These are phyloP conservation scores for Solanum chmielewskii DNA, from an alignment of 257 asterid genomes.

Conservation along the genomic window DNA sequence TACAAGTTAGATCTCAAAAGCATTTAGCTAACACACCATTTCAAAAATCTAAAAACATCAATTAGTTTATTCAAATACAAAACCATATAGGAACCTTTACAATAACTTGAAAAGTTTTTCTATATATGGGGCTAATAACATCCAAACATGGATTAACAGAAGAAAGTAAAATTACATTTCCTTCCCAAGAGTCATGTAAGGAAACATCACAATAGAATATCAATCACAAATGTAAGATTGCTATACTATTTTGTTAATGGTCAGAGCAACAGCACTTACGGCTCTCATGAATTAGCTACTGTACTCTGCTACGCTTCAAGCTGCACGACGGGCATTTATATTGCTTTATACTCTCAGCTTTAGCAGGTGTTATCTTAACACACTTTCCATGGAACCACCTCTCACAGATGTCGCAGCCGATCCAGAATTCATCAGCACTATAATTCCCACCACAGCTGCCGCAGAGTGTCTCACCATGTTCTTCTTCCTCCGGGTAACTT, in stretches of 20 bases:
- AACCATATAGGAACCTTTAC: not conserved
- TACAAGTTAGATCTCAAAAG: not conserved
- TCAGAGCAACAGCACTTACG: constrained; percentile 14
- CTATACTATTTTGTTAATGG: constrained; percentile 39
- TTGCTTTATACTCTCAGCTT: constrained; percentile 86
- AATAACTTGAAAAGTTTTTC: not conserved
- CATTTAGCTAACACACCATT: not conserved
- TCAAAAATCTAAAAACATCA: not conserved
- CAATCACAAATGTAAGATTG: constrained; percentile 29
- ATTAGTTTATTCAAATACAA: not conserved
- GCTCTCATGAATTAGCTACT: constrained; percentile 15
- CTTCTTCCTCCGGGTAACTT: constrained; percentile 55
- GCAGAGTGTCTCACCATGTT: constrained; percentile 80
- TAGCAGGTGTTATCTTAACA: constrained; percentile 87
- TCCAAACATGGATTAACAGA: not conserved
- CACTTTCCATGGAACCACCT: constrained; percentile 88
- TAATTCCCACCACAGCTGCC: constrained; percentile 87
- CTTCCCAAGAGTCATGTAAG: constrained; percentile 9
- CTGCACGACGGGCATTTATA: constrained; percentile 89
- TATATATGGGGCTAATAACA: not conserved
- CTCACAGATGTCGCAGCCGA: constrained; percentile 86
- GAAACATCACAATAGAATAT: constrained; percentile 11
- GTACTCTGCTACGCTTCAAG: constrained; percentile 52
- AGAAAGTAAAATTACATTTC: constrained; percentile 9
- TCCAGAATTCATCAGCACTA: constrained; percentile 87